Evolutionary conservation across 371 early-diverging fungal species (phyloP).

Genomic region (Basidiobolus meristosporus): DNA sequence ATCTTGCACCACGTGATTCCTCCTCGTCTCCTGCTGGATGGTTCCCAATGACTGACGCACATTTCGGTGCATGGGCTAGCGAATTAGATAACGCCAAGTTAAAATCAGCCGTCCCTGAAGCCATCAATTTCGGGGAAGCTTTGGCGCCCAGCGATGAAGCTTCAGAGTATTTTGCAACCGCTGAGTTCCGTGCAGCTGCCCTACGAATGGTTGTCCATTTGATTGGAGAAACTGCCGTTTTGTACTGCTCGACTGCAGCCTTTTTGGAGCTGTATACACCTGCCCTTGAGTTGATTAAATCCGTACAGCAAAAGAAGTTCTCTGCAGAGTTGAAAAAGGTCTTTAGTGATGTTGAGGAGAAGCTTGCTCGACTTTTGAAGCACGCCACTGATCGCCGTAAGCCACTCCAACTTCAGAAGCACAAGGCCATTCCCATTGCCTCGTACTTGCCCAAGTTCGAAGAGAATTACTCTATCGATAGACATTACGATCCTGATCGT

Average conservation of each 20-base stretch:
- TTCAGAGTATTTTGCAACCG: too few species aligned
- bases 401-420: constrained; percentile 66
- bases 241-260: constrained; percentile 32
- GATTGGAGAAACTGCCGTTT: constrained; percentile 21
- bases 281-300: constrained; percentile 13
- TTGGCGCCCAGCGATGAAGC: background rate
- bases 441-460: constrained; percentile 83
- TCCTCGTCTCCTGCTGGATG: constrained; percentile 15
- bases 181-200: too few species aligned
- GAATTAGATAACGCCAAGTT: background rate
- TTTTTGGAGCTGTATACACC: constrained; percentile 35
- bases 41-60: constrained; percentile 21
- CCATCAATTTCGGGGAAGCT: background rate
- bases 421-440: constrained; percentile 75
- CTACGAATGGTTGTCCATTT: constrained; percentile 10
- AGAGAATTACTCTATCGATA: constrained; percentile 59
- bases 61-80: too few species aligned
- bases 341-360: constrained; percentile 6
- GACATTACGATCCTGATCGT: constrained; percentile 60
- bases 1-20: constrained; percentile 21
- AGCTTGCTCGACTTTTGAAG: constrained; percentile 24
- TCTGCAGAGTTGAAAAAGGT: constrained; percentile 3
- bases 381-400: constrained; percentile 30
- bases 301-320: constrained; percentile 4
- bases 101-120: background rate